Base-by-base conservation (phyloP, 495 filamentous ascomycete species). In the Penicillium desertorum region DNA sequence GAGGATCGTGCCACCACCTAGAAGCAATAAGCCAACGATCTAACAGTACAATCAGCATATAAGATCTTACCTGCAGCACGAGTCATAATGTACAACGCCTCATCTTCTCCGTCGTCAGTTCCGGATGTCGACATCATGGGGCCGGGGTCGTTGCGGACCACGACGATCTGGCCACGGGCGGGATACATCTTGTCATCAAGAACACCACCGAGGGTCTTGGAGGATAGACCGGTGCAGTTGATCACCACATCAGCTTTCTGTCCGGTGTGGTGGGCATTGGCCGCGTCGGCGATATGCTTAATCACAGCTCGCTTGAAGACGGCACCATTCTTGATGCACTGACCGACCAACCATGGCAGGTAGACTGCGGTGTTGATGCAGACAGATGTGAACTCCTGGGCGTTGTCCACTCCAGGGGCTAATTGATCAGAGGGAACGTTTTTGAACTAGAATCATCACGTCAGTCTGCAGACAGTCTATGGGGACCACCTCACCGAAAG, bases 281-380 rank as follows among this genome's bases (percentile, higher is more conserved):
- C 79, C 0, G 91, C 93, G 14, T 96, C 86, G 2, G 79, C 71
- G 45, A 98, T 81, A 65, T 98, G 91, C 25, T 74, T 72, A 41
- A 94, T 64, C n/a, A 78, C 68, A 16, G 65, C 79, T 34, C 84
- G 72, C 34, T 79, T 81, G 65, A 98, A 76, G 4, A 83, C 73
- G 2, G 87, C 86, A 17, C 89, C 90, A 19, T 80, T 78, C 63
- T 81, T 81, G 17, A 86, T 75, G 72, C 90, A 96, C 69, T 93
- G 87, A 0, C 84, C 84, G 0, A 87, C 71, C 0, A 97, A 82
- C 82, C 88, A 97, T 1, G 89, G 85, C 16, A 96, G 82, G 75
- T 97, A 97, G 46, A 96, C 61, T 46, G 89, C 84, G 0, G 88
- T 86, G 75, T 98, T 97, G 67, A 98, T 93, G 72, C 92, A 97